These are phyloP conservation scores for Talaromyces amestolkiae DNA, from an alignment of 2,329 filamentous ascomycete species.

Conservation along the genomic window DNA sequence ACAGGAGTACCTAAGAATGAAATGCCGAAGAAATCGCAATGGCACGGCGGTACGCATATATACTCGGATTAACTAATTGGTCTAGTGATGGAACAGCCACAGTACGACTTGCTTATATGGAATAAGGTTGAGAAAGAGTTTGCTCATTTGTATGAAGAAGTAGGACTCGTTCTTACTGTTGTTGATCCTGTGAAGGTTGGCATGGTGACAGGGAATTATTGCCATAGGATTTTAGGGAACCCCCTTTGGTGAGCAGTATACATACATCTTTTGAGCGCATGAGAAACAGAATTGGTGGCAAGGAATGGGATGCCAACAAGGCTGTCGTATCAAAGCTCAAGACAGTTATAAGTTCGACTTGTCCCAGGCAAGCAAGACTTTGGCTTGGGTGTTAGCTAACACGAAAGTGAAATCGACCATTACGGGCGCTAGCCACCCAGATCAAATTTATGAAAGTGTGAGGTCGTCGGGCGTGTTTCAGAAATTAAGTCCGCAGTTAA, in stretches of 20 bases:
- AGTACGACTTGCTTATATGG: conserved; percentile 64
- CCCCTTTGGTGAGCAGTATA: not conserved
- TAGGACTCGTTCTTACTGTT: conserved; percentile 61
- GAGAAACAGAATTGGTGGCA: not conserved
- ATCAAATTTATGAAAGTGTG: not conserved
- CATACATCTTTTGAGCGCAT: not conserved
- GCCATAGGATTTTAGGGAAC: not conserved
- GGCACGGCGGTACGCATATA: conserved; percentile 61
- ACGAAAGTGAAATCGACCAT: not conserved
- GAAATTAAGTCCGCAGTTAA: not conserved
- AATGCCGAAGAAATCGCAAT: conserved; percentile 64
- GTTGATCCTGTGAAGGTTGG: conserved; percentile 63
- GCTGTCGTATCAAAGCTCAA: not conserved
- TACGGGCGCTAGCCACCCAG: not conserved
- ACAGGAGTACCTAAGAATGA: conserved; percentile 72
- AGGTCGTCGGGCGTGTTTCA: not conserved
- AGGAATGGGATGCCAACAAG: not conserved
- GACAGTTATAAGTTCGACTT: not conserved
- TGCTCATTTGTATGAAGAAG: conserved; percentile 56
- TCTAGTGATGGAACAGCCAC: conserved; percentile 55
- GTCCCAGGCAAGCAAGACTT: not conserved
- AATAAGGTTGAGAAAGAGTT: conserved; percentile 63
- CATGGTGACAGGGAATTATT: conserved; percentile 67
- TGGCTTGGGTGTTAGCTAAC: not conserved
- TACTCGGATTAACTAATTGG: conserved; percentile 63